phyloP scores from a whole-genome alignment of 2,329 filamentous ascomycete species.

The Ceratocystis smalleyi region DNA sequence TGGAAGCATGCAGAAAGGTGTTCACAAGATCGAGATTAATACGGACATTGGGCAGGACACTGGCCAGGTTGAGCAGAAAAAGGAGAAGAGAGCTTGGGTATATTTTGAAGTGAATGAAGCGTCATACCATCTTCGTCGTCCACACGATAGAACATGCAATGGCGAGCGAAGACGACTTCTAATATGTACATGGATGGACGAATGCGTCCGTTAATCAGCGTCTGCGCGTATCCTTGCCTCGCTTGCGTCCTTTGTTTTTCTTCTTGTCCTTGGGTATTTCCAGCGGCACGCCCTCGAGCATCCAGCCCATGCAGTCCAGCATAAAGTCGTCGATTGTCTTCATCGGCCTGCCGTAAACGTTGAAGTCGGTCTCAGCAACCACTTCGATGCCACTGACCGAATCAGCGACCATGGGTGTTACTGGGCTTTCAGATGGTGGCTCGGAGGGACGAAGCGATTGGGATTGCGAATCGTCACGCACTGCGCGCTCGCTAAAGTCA shows the following conservation, averaged over 20 bases:
- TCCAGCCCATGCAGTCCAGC: slow-evolving; percentile 50
- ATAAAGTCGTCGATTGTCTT: slow-evolving; percentile 61
- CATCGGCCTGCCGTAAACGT: slow-evolving; percentile 43
- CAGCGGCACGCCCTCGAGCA: slow-evolving; percentile 42
- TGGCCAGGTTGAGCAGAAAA: background rate
- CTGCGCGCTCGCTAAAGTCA: slow-evolving; percentile 53
- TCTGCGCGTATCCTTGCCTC: slow-evolving; percentile 41
- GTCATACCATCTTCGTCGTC: background rate
- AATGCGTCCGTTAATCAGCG: slow-evolving; percentile 22
- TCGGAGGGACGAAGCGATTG: slow-evolving; percentile 3
- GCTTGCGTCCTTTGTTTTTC: slow-evolving; percentile 41
- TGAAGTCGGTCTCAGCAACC: slow-evolving; percentile 34
- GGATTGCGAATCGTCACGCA: slow-evolving; percentile 18
- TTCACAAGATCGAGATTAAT: background rate
- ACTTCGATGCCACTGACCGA: slow-evolving; percentile 21
- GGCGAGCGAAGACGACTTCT: background rate
- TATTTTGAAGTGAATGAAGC: background rate
- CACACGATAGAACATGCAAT: background rate
- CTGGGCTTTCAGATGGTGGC: slow-evolving; percentile 3
- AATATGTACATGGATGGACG: background rate
- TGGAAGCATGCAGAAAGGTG: background rate
- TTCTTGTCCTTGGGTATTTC: slow-evolving; percentile 51
- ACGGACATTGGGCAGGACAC: background rate
- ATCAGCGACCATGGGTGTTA: slow-evolving; percentile 17
- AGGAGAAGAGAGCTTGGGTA: background rate